Base-by-base conservation (phyloP, 225 moss, liverwort and hornwort genomes). In the Physcomitrellopsis africana region DNA sequence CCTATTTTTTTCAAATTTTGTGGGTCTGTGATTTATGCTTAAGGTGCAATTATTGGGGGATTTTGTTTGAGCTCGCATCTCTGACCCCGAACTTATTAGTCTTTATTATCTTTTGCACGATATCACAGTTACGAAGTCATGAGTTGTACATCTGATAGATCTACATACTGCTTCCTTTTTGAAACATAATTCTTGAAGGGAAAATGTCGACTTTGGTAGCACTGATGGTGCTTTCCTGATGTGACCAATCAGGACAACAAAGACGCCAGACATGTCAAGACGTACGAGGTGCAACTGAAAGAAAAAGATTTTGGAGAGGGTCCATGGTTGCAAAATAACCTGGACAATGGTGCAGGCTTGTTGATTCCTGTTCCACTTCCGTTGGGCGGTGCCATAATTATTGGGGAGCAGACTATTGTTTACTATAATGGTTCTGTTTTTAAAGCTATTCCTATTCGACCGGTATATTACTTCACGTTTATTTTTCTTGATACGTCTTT, bases 291-390 rank as follows among this genome's bases (percentile, higher is more conserved):
- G 26, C 93, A 91, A 65, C 54, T 93, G 74, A 93, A 91, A 76
- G 93, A 93, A 66, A 93, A 93, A 77, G 93, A 91, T 76, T 93
- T 93, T 83, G 93, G 91, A 79, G 93, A 93, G 72, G 93, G 93
- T 42, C 93, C 93, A 51, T 93, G 93, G 91, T 72, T 89, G 65
- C 93, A 93, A 69, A 93, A 89, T 78, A 91, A 93, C 75, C 81
- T 93, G 65, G 93, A 93, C 62, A 93, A 93, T 71, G 93, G 93
- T 77, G 93, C 93, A 51, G 91, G 93, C 57, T 59, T 93, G 73
- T 66, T 93, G 65, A 91, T 93, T 61, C 91, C 93, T n/a, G 91
- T 93, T 47, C 93, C 93, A 19, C 84, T 93, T 57, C 93, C 93
- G 11, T 80, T 93, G 45, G 93, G 93, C 27, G 93, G 93, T 23